A percentile compares a stretch with the other conserved stretches of the same genome.
phyloP scores from a whole-genome alignment of 495 filamentous ascomycete genomes.

The Podospora didyma region DNA sequence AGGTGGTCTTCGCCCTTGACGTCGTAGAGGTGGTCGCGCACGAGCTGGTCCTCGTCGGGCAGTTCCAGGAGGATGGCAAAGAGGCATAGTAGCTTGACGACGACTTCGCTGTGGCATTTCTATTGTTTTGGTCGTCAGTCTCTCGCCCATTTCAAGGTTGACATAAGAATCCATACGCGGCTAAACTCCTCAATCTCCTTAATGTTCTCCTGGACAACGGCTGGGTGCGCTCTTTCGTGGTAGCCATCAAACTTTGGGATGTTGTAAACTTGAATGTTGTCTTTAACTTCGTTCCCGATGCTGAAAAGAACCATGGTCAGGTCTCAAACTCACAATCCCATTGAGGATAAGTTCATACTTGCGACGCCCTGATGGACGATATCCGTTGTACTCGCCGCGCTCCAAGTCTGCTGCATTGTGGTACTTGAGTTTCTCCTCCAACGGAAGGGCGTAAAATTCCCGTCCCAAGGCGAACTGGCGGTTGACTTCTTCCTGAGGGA shows the following conservation, averaged over 20 bases:
- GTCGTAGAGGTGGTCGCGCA: slow-evolving; percentile 45
- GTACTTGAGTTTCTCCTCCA: slow-evolving; percentile 44
- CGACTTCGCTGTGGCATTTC: slow-evolving; percentile 47
- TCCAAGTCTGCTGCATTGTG: slow-evolving; percentile 17
- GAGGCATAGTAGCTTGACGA: slow-evolving; percentile 48
- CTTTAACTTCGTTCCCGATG: slow-evolving; percentile 41
- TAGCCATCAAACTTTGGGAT: slow-evolving; percentile 40
- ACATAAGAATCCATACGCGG: not conserved
- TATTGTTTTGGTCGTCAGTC: too few relatives aligned
- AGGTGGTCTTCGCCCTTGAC: slow-evolving; percentile 46
- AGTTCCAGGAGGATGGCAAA: slow-evolving; percentile 51
- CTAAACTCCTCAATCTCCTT: not conserved
- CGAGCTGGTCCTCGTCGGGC: slow-evolving; percentile 41
- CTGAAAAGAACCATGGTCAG: slow-evolving; percentile 11
- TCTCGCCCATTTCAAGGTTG: too few relatives aligned
- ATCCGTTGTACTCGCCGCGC: slow-evolving; percentile 29
- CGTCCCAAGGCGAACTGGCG: slow-evolving; percentile 56
- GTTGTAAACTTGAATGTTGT: slow-evolving; percentile 52
- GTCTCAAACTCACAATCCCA: not conserved
- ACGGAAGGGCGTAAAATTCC: slow-evolving; percentile 51
- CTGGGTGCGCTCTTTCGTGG: not conserved
- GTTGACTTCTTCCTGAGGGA: slow-evolving; percentile 56
- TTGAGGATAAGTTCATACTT: slow-evolving; percentile 26
- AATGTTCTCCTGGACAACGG: not conserved
- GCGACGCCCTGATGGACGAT: slow-evolving; percentile 42